These are phyloP conservation scores for Onygena corvina DNA, from an alignment of 2,329 filamentous ascomycete species.

Conservation along the genomic window DNA sequence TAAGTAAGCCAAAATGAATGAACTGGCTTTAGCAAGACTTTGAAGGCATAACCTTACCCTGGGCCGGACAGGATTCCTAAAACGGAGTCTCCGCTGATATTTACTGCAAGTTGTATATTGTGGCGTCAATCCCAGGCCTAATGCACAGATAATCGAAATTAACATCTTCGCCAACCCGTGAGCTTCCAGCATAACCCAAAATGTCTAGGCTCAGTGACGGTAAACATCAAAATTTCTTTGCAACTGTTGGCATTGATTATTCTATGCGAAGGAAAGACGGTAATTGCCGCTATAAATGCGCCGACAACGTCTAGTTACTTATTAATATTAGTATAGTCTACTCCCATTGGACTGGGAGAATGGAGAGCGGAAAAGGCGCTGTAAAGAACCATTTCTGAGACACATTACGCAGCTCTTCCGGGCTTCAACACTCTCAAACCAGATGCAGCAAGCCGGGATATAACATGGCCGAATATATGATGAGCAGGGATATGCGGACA, in stretches of 20 bases:
- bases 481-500: neutral
- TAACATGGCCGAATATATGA: neutral
- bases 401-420: neutral
- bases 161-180: neutral
- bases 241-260: too few relatives aligned
- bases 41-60: neutral
- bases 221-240: too few relatives aligned
- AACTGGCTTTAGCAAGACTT: neutral
- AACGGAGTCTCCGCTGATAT: neutral
- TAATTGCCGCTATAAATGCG: too few relatives aligned
- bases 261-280: too few relatives aligned
- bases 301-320: too few relatives aligned
- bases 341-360: neutral
- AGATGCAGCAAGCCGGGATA: neutral
- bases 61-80: neutral
- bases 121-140: conserved; percentile 3
- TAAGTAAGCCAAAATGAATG: neutral
- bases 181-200: neutral
- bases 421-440: neutral
- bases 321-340: too few relatives aligned
- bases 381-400: conserved; percentile 1
- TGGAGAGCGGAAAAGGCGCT: neutral
- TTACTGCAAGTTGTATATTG: conserved; percentile 3
- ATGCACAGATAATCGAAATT: neutral
- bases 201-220: neutral